These are phyloP conservation scores for Phialophora chinensis DNA, from an alignment of 2,329 filamentous ascomycete genomes.

Conservation along the genomic window DNA sequence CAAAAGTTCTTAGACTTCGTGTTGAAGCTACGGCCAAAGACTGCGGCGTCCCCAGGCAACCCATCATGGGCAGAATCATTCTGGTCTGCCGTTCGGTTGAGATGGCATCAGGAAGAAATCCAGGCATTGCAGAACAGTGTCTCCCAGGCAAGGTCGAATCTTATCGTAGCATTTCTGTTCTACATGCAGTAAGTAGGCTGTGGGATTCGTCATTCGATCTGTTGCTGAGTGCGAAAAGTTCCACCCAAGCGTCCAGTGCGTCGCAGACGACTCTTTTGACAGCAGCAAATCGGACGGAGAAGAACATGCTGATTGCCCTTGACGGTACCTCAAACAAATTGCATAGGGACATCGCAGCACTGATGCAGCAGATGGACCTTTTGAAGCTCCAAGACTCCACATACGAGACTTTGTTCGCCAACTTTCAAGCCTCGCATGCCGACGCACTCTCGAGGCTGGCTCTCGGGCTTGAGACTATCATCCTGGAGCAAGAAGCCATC, in stretches of 20 bases:
- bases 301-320: not conserved
- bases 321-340: not conserved
- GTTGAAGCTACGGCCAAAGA: not conserved
- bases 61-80: not conserved
- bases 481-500: not conserved
- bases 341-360: not conserved
- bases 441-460: not conserved
- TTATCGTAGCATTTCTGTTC: not conserved
- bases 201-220: not conserved
- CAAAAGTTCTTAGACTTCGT: not conserved
- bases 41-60: not conserved
- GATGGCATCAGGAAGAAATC: constrained; percentile 9
- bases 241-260: not conserved
- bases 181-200: not conserved
- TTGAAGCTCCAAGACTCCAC: not conserved
- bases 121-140: constrained; percentile 8
- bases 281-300: not conserved
- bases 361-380: not conserved
- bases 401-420: not conserved
- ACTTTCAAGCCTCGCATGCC: not conserved
- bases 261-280: not conserved
- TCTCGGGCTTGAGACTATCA: not conserved
- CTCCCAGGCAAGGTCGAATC: constrained; percentile 6
- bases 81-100: not conserved
- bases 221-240: not conserved